These are phyloP conservation scores for Cucurbita maxima DNA, from an alignment of 306 rosid genomes.

Conservation along the genomic window DNA sequence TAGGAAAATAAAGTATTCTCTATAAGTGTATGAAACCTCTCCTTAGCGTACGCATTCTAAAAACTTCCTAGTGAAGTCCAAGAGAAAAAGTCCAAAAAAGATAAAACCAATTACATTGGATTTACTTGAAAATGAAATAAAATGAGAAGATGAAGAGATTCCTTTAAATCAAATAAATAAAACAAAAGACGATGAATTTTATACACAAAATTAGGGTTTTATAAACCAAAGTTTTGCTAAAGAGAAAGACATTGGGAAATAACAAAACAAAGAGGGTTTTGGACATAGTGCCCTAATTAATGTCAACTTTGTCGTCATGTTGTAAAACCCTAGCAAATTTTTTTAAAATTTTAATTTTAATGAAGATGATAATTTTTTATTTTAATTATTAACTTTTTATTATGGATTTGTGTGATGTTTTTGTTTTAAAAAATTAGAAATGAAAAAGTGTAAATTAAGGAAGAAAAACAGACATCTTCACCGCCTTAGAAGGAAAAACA, in stretches of 20 bases:
- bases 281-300: conserved; percentile 6
- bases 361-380: conserved; percentile 8
- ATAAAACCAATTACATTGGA: too few species aligned
- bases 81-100: too few species aligned
- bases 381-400: neutral
- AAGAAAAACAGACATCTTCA: conserved; percentile 67
- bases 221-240: neutral
- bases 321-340: conserved; percentile 4
- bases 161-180: neutral
- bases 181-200: neutral
- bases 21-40: too few species aligned
- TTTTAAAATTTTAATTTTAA: neutral
- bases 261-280: neutral
- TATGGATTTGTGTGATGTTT: conserved; percentile 20
- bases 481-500: conserved; percentile 45
- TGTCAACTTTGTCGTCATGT: conserved; percentile 6
- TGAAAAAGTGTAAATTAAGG: conserved; percentile 12
- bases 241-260: neutral
- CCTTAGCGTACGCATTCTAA: too few species aligned
- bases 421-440: neutral
- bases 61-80: too few species aligned
- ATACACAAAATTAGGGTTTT: neutral
- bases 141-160: neutral
- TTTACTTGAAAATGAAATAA: too few species aligned
- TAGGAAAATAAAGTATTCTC: too few species aligned